Base-by-base conservation (phyloP, 2,329 filamentous ascomycete species). In the Monosporascus cannonballus region DNA sequence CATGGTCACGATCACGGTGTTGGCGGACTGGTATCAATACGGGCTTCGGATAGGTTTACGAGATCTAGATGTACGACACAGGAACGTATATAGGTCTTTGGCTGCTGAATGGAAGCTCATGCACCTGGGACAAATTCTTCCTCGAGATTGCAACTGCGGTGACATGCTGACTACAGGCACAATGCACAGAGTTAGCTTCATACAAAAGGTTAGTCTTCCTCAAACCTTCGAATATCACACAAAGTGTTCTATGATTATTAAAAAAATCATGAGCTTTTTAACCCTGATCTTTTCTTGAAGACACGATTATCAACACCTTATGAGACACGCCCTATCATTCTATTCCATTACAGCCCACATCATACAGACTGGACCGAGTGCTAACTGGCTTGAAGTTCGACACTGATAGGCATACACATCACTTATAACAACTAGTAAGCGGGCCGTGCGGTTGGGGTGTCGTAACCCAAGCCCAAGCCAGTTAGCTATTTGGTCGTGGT, bases 221-320 rank as follows among this genome's bases (percentile, higher is more conserved):
- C 55, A 56, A 50, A 56, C 38, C 44, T 53, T 48, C 46, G 48
- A 45, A 44, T 38, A 34, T 25, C 34, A 22, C 25, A 41, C 34
- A 34, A 49, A 51, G 48, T 56, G 57, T 73, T 73, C 76, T 58
- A 83, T 78, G 80, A 82, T 83, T 80, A 76, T 67, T 74, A 72
- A 70, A 67, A 69, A 68, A 63, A 55, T 74, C 76, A 81, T 78
- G 80, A 83, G 80, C 80, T 84, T 84, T 84, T 84, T 84, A 84
- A 84, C 79, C 79, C 80, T 83, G 80, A 74, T 71, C 68, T 72
- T 66, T 66, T 64, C 65, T 76, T 82, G 77, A 83, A 80, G 79
- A 82, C 71, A 70, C 62, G 80, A 65, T 66, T 61, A 79, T 78
- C 73, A 82, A 69, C 69, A 79, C 71, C 63, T 61, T 82, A 81